Evolutionary conservation across 768 basidiomycete genomes (phyloP).

Genomic region (Auricularia cornea): DNA sequence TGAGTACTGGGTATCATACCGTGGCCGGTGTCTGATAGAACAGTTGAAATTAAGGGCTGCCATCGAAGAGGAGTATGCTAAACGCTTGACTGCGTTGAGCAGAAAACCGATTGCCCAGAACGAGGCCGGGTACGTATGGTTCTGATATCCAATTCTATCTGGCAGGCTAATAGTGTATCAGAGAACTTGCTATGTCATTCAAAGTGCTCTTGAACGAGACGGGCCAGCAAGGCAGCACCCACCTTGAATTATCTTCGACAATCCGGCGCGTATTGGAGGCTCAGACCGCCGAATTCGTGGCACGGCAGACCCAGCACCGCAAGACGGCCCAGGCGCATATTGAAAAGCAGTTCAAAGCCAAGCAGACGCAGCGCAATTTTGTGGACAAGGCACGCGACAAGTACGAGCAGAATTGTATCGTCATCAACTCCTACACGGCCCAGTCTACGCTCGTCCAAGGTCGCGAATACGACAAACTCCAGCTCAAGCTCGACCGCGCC

Average conservation of each 20-base stretch:
- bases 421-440: conserved; percentile 90
- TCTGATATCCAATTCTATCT: too few relatives aligned
- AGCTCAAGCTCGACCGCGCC: conserved; percentile 77
- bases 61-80: conserved; percentile 95
- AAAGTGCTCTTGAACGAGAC: conserved; percentile 78
- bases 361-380: conserved; percentile 77
- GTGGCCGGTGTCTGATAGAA: not conserved
- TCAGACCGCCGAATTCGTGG: conserved; percentile 49
- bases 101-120: conserved; percentile 73
- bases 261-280: conserved; percentile 70
- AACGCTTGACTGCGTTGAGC: conserved; percentile 69
- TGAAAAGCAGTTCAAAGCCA: conserved; percentile 87
- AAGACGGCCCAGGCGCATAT: conserved; percentile 61
- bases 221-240: conserved; percentile 68
- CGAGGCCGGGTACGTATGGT: conserved; percentile 76
- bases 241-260: conserved; percentile 65
- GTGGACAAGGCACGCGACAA: conserved; percentile 87
- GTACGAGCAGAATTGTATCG: conserved; percentile 86
- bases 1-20: conserved; percentile 27
- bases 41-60: conserved; percentile 41
- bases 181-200: conserved; percentile 73
- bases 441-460: conserved; percentile 89
- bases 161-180: conserved; percentile 29
- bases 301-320: conserved; percentile 62
- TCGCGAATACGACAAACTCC: conserved; percentile 85